A percentile compares a stretch with the other conserved stretches of the same genome.
phyloP scores from a whole-genome alignment of 192 early-diverging fungal genomes.

The Spizellomyces punctatus region DNA sequence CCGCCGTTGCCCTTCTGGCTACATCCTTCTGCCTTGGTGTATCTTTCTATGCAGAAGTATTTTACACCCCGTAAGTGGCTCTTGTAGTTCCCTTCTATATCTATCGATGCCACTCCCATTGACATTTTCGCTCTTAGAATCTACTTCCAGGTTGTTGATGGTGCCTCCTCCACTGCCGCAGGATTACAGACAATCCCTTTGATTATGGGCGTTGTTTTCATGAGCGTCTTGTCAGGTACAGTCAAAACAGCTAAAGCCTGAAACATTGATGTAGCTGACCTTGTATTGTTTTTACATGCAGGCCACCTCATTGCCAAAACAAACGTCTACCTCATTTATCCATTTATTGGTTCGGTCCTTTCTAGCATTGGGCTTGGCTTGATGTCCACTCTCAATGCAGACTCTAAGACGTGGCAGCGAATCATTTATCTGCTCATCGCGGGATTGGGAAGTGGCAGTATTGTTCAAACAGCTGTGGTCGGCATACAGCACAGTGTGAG shows the following conservation, averaged over 20 bases:
- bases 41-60: constrained; percentile 30
- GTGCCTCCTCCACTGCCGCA: constrained; percentile 67
- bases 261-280: constrained; percentile 53
- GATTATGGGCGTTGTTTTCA: constrained; percentile 55
- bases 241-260: constrained; percentile 50
- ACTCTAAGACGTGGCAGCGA: constrained; percentile 52
- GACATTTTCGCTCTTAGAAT: constrained; percentile 33
- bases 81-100: constrained; percentile 45
- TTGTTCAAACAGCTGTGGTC: constrained; percentile 71
- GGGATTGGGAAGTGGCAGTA: constrained; percentile 71
- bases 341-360: constrained; percentile 53
- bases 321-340: constrained; percentile 59
- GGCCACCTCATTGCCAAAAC: constrained; percentile 63
- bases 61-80: constrained; percentile 47
- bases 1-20: constrained; percentile 25
- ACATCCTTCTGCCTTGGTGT: constrained; percentile 38
- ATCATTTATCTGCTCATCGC: constrained; percentile 65
- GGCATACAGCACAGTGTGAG: constrained; percentile 69
- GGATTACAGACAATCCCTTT: constrained; percentile 74
- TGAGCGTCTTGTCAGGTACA: constrained; percentile 36
- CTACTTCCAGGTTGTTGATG: constrained; percentile 83
- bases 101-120: not conserved
- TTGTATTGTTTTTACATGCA: constrained; percentile 59
- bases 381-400: constrained; percentile 55
- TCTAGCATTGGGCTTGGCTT: constrained; percentile 60